These are phyloP conservation scores for Skeletonema marinoi DNA, from an alignment of 108 stramenopile species.

Conservation along the genomic window DNA sequence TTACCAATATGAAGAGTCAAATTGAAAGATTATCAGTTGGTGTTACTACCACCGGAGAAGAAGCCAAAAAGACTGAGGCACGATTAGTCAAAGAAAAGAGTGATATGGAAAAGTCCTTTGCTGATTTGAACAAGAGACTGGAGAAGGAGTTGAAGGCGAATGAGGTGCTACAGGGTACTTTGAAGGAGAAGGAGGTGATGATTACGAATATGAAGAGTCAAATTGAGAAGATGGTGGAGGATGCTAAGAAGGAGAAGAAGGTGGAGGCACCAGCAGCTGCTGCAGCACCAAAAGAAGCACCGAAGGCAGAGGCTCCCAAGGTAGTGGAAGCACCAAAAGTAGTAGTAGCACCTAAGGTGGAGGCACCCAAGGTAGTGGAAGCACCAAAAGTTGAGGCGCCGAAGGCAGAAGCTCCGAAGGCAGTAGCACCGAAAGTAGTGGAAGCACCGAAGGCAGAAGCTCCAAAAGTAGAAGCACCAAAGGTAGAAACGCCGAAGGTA, in stretches of 20 bases:
- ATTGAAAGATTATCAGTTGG: background rate
- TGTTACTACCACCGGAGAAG: background rate
- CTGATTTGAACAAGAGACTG: background rate
- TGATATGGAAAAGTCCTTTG: background rate
- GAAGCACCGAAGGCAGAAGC: background rate
- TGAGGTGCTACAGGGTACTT: background rate
- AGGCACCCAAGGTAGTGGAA: background rate
- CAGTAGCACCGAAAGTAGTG: background rate
- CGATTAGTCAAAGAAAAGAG: background rate
- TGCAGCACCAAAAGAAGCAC: background rate
- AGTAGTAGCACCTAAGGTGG: background rate
- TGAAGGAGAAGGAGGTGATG: slow-evolving; percentile 4
- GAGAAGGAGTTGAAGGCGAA: slow-evolving; percentile 3
- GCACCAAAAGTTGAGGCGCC: background rate
- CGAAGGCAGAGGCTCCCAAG: background rate
- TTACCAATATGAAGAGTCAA: background rate
- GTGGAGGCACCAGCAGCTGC: background rate
- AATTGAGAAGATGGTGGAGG: background rate
- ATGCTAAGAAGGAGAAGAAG: background rate
- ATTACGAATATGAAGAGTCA: slow-evolving; percentile 4
- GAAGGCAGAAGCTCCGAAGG: background rate
- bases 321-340: background rate
- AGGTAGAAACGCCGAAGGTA: background rate
- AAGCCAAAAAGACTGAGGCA: background rate
- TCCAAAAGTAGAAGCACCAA: background rate